Evolutionary conservation across 306 rosid genomes (phyloP), one percentile per base, ranked within the genome.

Genomic region (Lithocarpus polystachyus): DNA sequence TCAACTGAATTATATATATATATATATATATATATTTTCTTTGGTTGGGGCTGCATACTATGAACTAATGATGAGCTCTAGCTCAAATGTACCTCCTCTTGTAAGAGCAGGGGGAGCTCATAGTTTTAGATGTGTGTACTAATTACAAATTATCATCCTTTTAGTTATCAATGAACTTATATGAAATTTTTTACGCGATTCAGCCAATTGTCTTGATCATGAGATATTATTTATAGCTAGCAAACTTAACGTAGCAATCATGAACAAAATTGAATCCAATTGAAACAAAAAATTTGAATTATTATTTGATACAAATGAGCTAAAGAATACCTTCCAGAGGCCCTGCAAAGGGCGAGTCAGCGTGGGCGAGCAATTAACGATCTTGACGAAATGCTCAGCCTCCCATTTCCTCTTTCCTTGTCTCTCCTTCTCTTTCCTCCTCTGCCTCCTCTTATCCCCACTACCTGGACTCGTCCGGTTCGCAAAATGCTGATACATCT

Each of bases 351-450:
- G 99, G 81, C 98, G 81, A 5, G 79, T 65, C n/a, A 79, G 89
- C 0, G 97, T 81, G 0, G 98, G 98, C 2, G 93, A 85, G 84
- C 90, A 90, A 88, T 95, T 84, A 11, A 87, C 91, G 75, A 95
- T 88, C 94, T 95, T 95, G 13, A 95, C 99, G 68, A 91, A 95
- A 90, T 95, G 98, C 81, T 95, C 94, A 28, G 98, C 77, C 86
- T 91, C 98, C 99, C 88, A 88, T 64, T 82, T 95, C 91, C 91
- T 88, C 81, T 83, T 88, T 23, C 89, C 88, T 22, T 86, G 80
- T 74, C 92, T 90, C 75, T 90, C 94, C 90, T 84, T 93, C 81
- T 89, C 92, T 82, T 70, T 86, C 85, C 89, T 90, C 80, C 98
- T 89, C 82, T 91, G 97, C 82, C 88, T 89, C 89, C 98, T 89